Percentiles rank a stretch among this genome's conserved stretches.
Evolutionary conservation across 345 rosid genomes (phyloP).

Genomic region (Hibiscus mutabilis): DNA sequence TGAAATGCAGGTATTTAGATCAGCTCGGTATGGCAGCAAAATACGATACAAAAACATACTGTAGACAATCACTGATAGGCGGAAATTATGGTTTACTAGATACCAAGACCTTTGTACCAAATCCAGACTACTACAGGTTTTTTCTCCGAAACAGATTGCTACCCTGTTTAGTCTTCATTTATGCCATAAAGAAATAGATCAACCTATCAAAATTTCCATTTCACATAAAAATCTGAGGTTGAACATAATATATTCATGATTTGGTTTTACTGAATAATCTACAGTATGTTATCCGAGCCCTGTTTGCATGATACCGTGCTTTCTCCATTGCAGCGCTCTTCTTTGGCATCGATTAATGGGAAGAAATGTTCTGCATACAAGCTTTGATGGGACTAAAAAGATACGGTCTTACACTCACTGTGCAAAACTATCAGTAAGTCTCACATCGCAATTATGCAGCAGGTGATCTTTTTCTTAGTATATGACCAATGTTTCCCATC

Average conservation of each 20-base stretch:
- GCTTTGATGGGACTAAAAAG: conserved; percentile 54
- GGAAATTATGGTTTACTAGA: conserved; percentile 84
- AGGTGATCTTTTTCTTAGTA: background rate
- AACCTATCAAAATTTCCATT: background rate
- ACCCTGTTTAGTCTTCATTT: background rate
- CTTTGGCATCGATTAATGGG: conserved; percentile 92
- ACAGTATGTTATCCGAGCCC: background rate
- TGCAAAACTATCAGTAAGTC: conserved; percentile 60
- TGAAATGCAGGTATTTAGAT: conserved; percentile 72
- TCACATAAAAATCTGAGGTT: background rate
- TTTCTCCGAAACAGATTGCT: background rate
- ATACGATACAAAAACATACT: conserved; percentile 76
- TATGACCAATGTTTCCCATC: conserved; percentile 10
- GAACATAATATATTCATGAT: background rate
- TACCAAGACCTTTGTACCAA: conserved; percentile 65
- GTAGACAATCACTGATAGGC: conserved; percentile 84
- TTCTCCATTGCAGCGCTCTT: conserved; percentile 61
- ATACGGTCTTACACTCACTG: conserved; percentile 80
- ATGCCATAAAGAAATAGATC: background rate
- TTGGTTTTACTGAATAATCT: background rate
- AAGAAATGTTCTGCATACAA: conserved; percentile 53
- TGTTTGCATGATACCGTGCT: conserved; percentile 6
- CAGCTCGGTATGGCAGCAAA: conserved; percentile 76
- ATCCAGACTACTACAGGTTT: conserved; percentile 91
- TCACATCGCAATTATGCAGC: background rate